A percentile compares a stretch with the other conserved stretches of the same genome.
phyloP scores from a whole-genome alignment of 306 rosid genomes.

The Gastrolobium villosum region DNA sequence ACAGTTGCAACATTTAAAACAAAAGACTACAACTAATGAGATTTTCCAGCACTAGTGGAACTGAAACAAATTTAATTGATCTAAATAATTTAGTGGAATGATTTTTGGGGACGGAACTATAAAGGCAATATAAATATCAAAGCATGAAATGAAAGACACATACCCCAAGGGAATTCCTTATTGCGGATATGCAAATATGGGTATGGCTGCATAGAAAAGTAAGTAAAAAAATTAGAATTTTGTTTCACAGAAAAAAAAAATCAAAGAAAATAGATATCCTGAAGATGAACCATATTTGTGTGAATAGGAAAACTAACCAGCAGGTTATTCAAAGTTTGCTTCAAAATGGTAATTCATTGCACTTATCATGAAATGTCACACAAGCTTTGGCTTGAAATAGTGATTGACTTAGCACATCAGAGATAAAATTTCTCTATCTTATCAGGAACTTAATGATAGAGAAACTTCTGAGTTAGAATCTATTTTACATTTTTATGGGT shows the following conservation, averaged over 20 bases:
- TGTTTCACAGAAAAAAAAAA: background rate
- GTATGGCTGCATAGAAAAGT: conserved; percentile 50
- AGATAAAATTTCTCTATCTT: background rate
- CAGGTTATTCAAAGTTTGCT: conserved; percentile 12
- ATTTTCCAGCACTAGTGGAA: conserved; percentile 24
- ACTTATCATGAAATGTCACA: background rate
- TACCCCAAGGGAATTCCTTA: conserved; percentile 99
- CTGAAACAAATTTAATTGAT: background rate
- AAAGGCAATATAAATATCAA: conserved; percentile 40
- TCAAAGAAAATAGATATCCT: background rate
- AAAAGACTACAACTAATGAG: background rate
- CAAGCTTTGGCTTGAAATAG: background rate
- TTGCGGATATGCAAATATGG: conserved; percentile 84
- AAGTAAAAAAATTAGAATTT: conserved; percentile 21
- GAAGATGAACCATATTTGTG: background rate
- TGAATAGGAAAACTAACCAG: background rate
- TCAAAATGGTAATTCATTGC: background rate
- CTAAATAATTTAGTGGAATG: conserved; percentile 2
- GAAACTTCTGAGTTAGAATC: background rate
- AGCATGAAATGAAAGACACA: conserved; percentile 40
- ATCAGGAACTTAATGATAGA: background rate
- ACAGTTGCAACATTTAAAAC: background rate
- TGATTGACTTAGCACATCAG: background rate
- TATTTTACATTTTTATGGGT: background rate
- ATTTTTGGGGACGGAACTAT: background rate